Percentiles rank a stretch among this genome's conserved stretches.
These are phyloP conservation scores for Mortierella sp. DNA, from an alignment of 371 early-diverging fungal genomes.

Conservation along the genomic window DNA sequence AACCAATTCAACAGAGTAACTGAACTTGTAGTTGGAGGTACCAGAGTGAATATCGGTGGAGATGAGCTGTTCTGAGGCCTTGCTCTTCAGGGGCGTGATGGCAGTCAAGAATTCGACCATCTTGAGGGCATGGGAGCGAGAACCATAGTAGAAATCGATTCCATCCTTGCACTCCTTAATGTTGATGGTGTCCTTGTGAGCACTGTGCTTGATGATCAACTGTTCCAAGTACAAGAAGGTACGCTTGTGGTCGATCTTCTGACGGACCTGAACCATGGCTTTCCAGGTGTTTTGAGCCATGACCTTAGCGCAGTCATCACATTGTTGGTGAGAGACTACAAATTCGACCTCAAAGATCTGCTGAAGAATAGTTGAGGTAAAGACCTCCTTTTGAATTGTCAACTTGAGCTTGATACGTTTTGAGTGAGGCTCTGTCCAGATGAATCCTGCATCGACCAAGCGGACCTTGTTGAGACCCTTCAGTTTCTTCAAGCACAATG, in stretches of 20 bases:
- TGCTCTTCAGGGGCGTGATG: slow-evolving; percentile 89
- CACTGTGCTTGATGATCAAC: slow-evolving; percentile 97
- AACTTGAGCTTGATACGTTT: slow-evolving; percentile 96
- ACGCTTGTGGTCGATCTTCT: slow-evolving; percentile 97
- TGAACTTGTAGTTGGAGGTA: slow-evolving; percentile 97
- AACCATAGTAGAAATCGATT: slow-evolving; percentile 98
- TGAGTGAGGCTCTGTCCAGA: slow-evolving; percentile 99
- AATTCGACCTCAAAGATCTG: slow-evolving; percentile 98
- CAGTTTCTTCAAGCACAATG: slow-evolving; percentile 94
- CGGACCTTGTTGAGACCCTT: slow-evolving; percentile 93
- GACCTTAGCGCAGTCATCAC: slow-evolving; percentile 97
- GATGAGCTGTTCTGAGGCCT: slow-evolving; percentile 96
- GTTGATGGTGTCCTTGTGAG: slow-evolving; percentile 97
- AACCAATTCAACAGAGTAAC: slow-evolving; percentile 96
- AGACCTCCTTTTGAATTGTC: slow-evolving; percentile 98
- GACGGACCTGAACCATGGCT: slow-evolving; percentile 98
- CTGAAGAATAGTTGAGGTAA: slow-evolving; percentile 94
- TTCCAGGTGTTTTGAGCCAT: slow-evolving; percentile 99
- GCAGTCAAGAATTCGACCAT: slow-evolving; percentile 96
- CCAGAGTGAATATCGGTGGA: slow-evolving; percentile 96
- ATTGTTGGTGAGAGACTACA: slow-evolving; percentile 94
- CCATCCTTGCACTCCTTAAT: slow-evolving; percentile 99
- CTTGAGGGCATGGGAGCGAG: slow-evolving; percentile 92
- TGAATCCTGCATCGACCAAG: slow-evolving; percentile 97
- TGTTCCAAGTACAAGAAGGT: slow-evolving; percentile 99